Conservation (phyloP, 2,329 filamentous ascomycete genomes). For the Corinectria fuckeliana region DNA sequence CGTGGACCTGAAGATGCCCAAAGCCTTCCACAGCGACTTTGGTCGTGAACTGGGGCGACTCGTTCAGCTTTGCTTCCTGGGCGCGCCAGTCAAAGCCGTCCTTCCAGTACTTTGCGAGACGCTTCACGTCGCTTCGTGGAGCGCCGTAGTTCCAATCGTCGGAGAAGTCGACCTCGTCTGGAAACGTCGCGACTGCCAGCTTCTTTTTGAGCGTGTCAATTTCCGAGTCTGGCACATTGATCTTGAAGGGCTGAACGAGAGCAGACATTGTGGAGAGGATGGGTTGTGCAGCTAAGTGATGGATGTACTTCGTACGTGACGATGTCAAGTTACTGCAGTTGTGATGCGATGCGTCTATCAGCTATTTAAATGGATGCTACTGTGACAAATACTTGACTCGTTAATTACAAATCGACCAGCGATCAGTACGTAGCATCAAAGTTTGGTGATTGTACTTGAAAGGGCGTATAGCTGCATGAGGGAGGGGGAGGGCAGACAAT, state of each 20-base stretch:
- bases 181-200: conserved; percentile 40
- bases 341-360: too few relatives aligned
- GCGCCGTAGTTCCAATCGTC: conserved; percentile 44
- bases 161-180: conserved; percentile 41
- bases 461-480: too few relatives aligned
- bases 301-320: not conserved
- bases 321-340: not conserved
- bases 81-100: conserved; percentile 68
- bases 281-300: not conserved
- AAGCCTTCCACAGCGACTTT: conserved; percentile 62
- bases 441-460: too few relatives aligned
- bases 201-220: conserved; percentile 42
- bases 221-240: conserved; percentile 42
- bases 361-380: too few relatives aligned
- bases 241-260: conserved; percentile 43
- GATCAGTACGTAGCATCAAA: too few relatives aligned
- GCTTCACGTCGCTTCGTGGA: conserved; percentile 41
- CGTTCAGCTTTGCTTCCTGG: conserved; percentile 64
- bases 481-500: too few relatives aligned
- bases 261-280: conserved; percentile 21
- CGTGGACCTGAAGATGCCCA: conserved; percentile 66
- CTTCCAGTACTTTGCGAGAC: conserved; percentile 46
- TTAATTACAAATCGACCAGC: too few relatives aligned
- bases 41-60: conserved; percentile 63
- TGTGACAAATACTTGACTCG: too few relatives aligned